These are phyloP conservation scores for Kokia cookei DNA, from an alignment of 441 rosid genomes.

Conservation along the genomic window DNA sequence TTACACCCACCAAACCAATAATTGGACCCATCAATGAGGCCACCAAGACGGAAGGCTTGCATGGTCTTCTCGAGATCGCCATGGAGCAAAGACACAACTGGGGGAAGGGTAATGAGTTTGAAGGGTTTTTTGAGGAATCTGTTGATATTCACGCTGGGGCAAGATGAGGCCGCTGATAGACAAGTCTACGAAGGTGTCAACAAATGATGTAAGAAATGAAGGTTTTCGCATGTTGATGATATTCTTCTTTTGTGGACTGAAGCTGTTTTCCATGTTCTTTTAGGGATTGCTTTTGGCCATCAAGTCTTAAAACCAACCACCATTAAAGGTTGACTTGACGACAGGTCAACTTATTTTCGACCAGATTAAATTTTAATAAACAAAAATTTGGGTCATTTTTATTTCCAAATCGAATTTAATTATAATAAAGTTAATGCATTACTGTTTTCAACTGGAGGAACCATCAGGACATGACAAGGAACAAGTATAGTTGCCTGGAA, in stretches of 20 bases:
- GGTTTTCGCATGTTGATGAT: slow-evolving; percentile 27
- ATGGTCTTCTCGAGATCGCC: slow-evolving; percentile 70
- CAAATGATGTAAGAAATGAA: slow-evolving; percentile 51
- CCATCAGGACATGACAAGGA: too few relatives aligned
- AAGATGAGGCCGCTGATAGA: slow-evolving; percentile 58
- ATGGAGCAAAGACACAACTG: slow-evolving; percentile 73
- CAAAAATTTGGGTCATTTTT: not conserved
- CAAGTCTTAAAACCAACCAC: not conserved
- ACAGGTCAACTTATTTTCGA: not conserved
- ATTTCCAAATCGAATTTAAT: too few relatives aligned
- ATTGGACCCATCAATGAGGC: slow-evolving; percentile 53
- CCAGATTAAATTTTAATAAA: not conserved
- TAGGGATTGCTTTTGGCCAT: not conserved
- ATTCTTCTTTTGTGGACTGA: not conserved
- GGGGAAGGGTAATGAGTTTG: slow-evolving; percentile 41
- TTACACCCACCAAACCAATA: slow-evolving; percentile 70
- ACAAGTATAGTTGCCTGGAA: too few relatives aligned
- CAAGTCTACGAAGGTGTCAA: slow-evolving; percentile 79
- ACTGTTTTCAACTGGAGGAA: not conserved
- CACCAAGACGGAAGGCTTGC: slow-evolving; percentile 61
- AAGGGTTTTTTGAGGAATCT: not conserved
- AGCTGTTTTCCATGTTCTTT: not conserved
- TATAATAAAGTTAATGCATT: too few relatives aligned
- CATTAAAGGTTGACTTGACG: not conserved
- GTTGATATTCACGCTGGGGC: slow-evolving; percentile 17